Base-by-base conservation (phyloP, 1,139 yeast genomes). In the Scheffersomyces quercinus region DNA sequence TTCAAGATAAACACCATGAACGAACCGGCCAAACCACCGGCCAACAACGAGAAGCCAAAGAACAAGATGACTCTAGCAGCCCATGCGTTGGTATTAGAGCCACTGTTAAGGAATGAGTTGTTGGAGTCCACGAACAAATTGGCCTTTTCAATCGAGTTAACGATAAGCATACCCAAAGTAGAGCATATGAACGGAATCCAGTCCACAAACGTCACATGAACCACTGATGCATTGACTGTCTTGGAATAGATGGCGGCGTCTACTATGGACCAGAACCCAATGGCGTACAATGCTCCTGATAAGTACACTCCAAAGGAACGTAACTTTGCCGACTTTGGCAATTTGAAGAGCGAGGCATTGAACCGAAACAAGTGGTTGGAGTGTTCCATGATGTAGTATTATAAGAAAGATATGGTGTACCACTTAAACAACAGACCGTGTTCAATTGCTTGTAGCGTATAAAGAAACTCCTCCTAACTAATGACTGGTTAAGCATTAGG, bases 141-240 rank as follows among this genome's bases (percentile, higher is more conserved):
- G 40, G 84, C 77, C 66, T 93, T 93, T 58, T 93, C 99, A 40
- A 93, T 89, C 5, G 95, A 83, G 59, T 89, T 93, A 49, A 93
- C 95, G 50, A 91, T 86, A 41, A 91, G 68, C 91, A 91, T 91
- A 6, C 99, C 99, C 38, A 89, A 65, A 1, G 95, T 81, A 4
- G 96, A 85, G 53, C 97, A 86, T 26, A 93, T 78, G 52, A 87
- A 83, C 5, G 99, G 99, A 42, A 93, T 81, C 99, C 99, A 93
- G 67, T 93, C 99, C 33, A 86, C 82, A 60, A 93, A 87, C 4
- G 95, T 83, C 29, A 93, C 88, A 62, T 93, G 98, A 5, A 89
- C 88, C 36, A 75, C 74, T 2, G 96, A 85, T 1, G 93, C 96
- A 68, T 93, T 91, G 43, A 84, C 85, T 20, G 90, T 85, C 52